These are phyloP conservation scores for Nitzschia putrida DNA, from an alignment of 108 stramenopile genomes.

Conservation along the genomic window DNA sequence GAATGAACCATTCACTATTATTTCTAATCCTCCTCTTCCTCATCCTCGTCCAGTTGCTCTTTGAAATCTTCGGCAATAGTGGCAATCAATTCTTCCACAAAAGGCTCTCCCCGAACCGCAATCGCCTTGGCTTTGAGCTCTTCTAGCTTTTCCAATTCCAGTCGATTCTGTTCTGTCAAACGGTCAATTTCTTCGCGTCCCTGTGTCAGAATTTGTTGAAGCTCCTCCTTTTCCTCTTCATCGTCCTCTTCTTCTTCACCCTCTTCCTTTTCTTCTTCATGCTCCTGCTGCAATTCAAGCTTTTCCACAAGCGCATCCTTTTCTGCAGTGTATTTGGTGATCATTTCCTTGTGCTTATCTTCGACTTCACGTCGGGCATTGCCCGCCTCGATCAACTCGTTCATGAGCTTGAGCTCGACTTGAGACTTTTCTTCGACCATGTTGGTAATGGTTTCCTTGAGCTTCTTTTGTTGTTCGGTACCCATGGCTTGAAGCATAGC, in stretches of 20 bases:
- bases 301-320: slow-evolving; percentile 45
- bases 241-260: slow-evolving; percentile 40
- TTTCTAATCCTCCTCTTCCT: slow-evolving; percentile 17
- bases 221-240: slow-evolving; percentile 40
- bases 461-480: slow-evolving; percentile 42
- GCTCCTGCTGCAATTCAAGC: slow-evolving; percentile 40
- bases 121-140: slow-evolving; percentile 32
- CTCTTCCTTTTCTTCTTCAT: slow-evolving; percentile 32
- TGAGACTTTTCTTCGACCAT: slow-evolving; percentile 64
- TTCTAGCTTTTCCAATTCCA: slow-evolving; percentile 26
- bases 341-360: slow-evolving; percentile 44
- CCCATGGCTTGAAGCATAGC: slow-evolving; percentile 53
- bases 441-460: slow-evolving; percentile 53
- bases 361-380: slow-evolving; percentile 60
- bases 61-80: slow-evolving; percentile 37
- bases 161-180: slow-evolving; percentile 22
- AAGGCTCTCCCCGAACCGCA: slow-evolving; percentile 29
- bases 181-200: slow-evolving; percentile 41
- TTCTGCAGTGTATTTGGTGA: slow-evolving; percentile 44
- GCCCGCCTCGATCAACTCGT: slow-evolving; percentile 62
- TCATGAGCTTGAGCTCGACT: slow-evolving; percentile 77
- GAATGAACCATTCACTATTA: neutral
- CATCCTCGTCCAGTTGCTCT: slow-evolving; percentile 10
- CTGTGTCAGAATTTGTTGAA: slow-evolving; percentile 30
- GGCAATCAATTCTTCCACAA: slow-evolving; percentile 33